These are phyloP conservation scores for Globisporangium camurandrum DNA, from an alignment of 352 stramenopile genomes.

Conservation along the genomic window DNA sequence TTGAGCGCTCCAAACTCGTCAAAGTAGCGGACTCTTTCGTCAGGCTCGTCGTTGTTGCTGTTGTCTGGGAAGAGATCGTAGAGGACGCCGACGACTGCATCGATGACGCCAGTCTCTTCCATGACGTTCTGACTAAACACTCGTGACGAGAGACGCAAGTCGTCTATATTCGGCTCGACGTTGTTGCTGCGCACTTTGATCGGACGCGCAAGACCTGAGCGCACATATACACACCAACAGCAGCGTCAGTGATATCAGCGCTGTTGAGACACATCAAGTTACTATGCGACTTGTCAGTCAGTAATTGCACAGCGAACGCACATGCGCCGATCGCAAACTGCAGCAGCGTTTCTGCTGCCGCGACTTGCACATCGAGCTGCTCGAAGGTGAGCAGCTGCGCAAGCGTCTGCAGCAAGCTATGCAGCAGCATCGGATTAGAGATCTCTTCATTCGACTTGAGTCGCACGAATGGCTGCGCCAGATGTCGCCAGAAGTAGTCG, in stretches of 20 bases:
- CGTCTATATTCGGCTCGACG: conserved; percentile 22
- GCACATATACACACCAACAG: background rate
- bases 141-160: conserved; percentile 48
- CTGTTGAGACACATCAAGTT: too few relatives aligned
- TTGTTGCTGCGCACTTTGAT: conserved; percentile 25
- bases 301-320: conserved; percentile 16
- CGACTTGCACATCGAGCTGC: conserved; percentile 52
- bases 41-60: conserved; percentile 29
- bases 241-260: too few relatives aligned
- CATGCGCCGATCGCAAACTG: conserved; percentile 57
- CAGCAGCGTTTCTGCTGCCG: conserved; percentile 39
- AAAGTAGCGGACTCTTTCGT: conserved; percentile 1
- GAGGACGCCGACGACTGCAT: conserved; percentile 51
- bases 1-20: too few relatives aligned
- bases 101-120: conserved; percentile 51
- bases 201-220: conserved; percentile 28
- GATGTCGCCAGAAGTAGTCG: background rate
- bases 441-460: conserved; percentile 78
- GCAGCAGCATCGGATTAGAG: conserved; percentile 42
- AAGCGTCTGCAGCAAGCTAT: conserved; percentile 39
- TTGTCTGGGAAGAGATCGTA: conserved; percentile 68
- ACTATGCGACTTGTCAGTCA: too few relatives aligned
- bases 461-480: conserved; percentile 50
- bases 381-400: conserved; percentile 52
- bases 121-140: conserved; percentile 64